phyloP scores from a whole-genome alignment of 306 rosid species.

The Vigna hirtella region DNA sequence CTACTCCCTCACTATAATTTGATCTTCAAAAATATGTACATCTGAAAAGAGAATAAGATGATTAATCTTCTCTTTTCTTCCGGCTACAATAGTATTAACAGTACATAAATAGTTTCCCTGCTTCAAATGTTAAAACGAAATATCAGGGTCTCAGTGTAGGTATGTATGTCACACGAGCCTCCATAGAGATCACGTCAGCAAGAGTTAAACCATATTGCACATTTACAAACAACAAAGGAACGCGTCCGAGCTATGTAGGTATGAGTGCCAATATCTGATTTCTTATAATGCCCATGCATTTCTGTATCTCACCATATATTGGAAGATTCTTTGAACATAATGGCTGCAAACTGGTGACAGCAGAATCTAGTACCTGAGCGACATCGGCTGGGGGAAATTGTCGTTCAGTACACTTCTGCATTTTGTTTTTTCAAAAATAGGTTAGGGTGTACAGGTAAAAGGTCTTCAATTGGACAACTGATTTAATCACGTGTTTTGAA shows the following conservation, averaged over 20 bases:
- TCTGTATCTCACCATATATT: constrained; percentile 81
- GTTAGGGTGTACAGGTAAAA: constrained; percentile 27
- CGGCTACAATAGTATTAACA: constrained; percentile 39
- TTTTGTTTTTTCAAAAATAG: constrained; percentile 39
- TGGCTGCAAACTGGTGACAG: constrained; percentile 81
- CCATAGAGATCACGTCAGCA: constrained; percentile 17
- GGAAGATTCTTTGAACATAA: constrained; percentile 75
- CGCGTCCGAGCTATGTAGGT: constrained; percentile 63
- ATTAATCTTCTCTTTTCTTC: constrained; percentile 39
- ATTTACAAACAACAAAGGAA: constrained; percentile 42
- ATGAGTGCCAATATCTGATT: constrained; percentile 89
- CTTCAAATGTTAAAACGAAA: constrained; percentile 19
- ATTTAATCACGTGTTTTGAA: constrained; percentile 17
- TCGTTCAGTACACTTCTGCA: constrained; percentile 96
- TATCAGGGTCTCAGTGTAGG: constrained; percentile 26
- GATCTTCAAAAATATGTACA: constrained; percentile 40
- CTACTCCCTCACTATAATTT: constrained; percentile 16
- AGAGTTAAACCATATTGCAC: constrained; percentile 23
- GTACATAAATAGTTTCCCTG: constrained; percentile 7
- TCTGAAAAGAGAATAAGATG: constrained; percentile 42
- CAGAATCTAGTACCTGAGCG: constrained; percentile 85
- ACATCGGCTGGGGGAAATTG: constrained; percentile 93
- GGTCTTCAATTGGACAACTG: constrained; percentile 26
- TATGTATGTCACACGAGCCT: constrained; percentile 32
- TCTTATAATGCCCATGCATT: constrained; percentile 94